These are phyloP conservation scores for Madurella mycetomatis DNA, from an alignment of 2,329 filamentous ascomycete genomes.

Conservation along the genomic window DNA sequence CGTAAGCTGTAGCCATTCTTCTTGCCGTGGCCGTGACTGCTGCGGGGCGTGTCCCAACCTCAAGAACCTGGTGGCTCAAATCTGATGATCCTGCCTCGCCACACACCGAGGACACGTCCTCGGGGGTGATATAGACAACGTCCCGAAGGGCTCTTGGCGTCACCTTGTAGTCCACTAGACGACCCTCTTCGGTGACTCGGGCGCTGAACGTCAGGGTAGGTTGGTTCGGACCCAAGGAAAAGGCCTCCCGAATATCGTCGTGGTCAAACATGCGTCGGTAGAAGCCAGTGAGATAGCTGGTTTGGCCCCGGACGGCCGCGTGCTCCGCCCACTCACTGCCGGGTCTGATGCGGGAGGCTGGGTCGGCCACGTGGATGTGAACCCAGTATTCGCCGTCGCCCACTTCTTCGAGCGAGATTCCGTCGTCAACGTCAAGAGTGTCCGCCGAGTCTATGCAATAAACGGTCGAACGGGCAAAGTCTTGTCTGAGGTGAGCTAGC, in stretches of 20 bases:
- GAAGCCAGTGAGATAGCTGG: conserved; percentile 57
- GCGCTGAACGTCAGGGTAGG: conserved; percentile 61
- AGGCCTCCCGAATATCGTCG: conserved; percentile 42
- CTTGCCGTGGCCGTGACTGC: conserved; percentile 31
- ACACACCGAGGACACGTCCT: conserved; percentile 44
- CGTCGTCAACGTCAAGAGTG: conserved; percentile 74
- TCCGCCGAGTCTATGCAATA: conserved; percentile 68
- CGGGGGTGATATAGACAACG: conserved; percentile 54
- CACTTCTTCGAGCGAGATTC: conserved; percentile 64
- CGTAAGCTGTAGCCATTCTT: conserved; percentile 39
- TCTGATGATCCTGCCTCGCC: conserved; percentile 32
- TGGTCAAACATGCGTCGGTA: conserved; percentile 55
- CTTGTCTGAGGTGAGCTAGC: conserved; percentile 48
- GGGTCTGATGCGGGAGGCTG: conserved; percentile 63
- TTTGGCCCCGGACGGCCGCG: conserved; percentile 57
- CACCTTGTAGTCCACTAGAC: conserved; percentile 51
- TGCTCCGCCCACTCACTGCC: conserved; percentile 55
- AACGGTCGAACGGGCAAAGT: conserved; percentile 56
- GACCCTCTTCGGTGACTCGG: conserved; percentile 48
- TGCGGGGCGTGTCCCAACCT: conserved; percentile 32
- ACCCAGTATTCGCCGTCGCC: conserved; percentile 62
- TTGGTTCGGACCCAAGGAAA: conserved; percentile 50
- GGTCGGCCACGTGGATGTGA: conserved; percentile 74
- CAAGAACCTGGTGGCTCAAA: conserved; percentile 26
- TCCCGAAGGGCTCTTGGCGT: conserved; percentile 49